Conservation (phyloP, 176 grass and related monocot species). For the Oryza meyeriana region DNA sequence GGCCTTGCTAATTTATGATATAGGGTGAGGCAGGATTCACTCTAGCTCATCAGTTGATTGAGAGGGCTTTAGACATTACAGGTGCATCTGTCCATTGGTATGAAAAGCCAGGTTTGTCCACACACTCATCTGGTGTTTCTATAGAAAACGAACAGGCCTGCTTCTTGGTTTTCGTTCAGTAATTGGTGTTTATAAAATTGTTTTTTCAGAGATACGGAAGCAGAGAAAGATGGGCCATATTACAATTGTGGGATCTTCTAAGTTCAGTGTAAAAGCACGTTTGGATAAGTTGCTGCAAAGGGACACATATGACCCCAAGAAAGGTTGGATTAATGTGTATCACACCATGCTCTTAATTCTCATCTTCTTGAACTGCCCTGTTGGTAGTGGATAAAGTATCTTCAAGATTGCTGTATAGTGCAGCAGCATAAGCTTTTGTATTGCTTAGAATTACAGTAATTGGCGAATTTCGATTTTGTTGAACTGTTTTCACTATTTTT, state of each 20-base stretch:
- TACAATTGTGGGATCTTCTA: conserved; percentile 90
- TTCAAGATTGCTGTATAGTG: not conserved
- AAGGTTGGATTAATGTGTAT: conserved; percentile 25
- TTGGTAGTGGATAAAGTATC: not conserved
- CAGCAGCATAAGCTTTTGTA: not conserved
- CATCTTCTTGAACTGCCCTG: not conserved
- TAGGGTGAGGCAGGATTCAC: conserved; percentile 75
- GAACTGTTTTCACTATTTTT: not conserved
- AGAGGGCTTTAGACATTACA: conserved; percentile 65
- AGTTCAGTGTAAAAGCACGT: conserved; percentile 48
- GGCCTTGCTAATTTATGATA: conserved; percentile 2
- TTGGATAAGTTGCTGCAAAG: conserved; percentile 69
- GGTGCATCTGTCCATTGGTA: conserved; percentile 93
- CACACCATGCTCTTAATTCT: not conserved
- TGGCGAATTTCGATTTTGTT: not conserved
- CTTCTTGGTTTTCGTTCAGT: conserved; percentile 22
- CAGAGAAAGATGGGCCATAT: conserved; percentile 94
- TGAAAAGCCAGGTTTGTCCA: conserved; percentile 75
- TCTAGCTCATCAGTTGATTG: conserved; percentile 61
- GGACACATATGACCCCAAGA: not conserved
- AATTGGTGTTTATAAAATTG: conserved; percentile 14
- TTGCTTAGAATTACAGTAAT: not conserved
- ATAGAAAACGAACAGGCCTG: not conserved
- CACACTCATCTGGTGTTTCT: conserved; percentile 5
- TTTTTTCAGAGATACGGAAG: conserved; percentile 74